These are phyloP conservation scores for Cylindrotheca fusiformis DNA, from an alignment of 108 stramenopile genomes.

Conservation along the genomic window DNA sequence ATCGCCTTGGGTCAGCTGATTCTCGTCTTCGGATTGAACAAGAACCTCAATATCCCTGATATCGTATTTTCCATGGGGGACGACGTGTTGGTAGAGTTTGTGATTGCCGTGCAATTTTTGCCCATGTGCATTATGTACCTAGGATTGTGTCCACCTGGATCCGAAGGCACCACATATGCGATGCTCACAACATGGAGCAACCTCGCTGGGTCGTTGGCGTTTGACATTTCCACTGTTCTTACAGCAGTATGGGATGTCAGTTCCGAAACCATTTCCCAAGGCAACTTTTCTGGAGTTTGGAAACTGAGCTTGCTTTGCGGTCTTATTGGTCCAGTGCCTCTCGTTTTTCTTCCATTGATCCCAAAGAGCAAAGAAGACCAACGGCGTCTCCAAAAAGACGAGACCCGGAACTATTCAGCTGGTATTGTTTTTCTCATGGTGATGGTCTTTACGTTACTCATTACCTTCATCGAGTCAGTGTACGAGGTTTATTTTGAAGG, in stretches of 20 bases:
- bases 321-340: slow-evolving; percentile 27
- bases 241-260: slow-evolving; percentile 64
- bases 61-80: slow-evolving; percentile 64
- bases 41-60: slow-evolving; percentile 43
- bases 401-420: slow-evolving; percentile 14
- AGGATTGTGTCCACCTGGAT: slow-evolving; percentile 45
- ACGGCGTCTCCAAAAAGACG: slow-evolving; percentile 29
- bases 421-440: slow-evolving; percentile 31
- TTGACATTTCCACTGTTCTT: slow-evolving; percentile 47
- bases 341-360: slow-evolving; percentile 30
- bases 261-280: slow-evolving; percentile 54
- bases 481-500: slow-evolving; percentile 25
- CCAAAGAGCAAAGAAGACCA: slow-evolving; percentile 41
- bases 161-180: slow-evolving; percentile 68
- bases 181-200: slow-evolving; percentile 68
- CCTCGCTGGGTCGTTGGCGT: slow-evolving; percentile 42
- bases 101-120: slow-evolving; percentile 61
- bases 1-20: slow-evolving; percentile 58
- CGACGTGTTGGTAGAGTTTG: slow-evolving; percentile 68
- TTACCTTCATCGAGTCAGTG: slow-evolving; percentile 32
- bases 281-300: slow-evolving; percentile 53
- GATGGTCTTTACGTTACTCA: slow-evolving; percentile 31
- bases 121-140: slow-evolving; percentile 79
- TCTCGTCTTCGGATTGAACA: slow-evolving; percentile 57
- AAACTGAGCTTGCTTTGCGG: slow-evolving; percentile 51